Evolutionary conservation across 129 eudicot genomes (phyloP), one percentile per base, ranked within the genome.

Genomic region (Flaveria sonorensis): DNA sequence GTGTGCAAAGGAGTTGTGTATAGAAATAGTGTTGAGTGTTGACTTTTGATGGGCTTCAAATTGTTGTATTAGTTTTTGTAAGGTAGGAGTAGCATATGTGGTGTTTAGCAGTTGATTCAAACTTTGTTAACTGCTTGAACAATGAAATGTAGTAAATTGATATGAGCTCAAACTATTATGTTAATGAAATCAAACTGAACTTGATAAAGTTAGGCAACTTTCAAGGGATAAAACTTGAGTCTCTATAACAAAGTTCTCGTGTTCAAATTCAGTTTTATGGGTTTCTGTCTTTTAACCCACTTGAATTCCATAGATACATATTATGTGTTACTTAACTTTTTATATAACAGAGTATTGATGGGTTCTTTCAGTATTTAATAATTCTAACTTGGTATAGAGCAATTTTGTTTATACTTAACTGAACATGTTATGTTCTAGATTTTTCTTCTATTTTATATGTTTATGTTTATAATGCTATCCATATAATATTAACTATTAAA

Each of bases 31-130:
- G 36, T 4, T 30, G 43, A 63, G 42, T 70, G 30, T 74, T 59
- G 65, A 68, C 81, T 67, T 83, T 40, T 62, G 70, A 72, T 56
- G 77, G 75, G 73, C 72, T 77, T 70, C 77, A 82, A 85, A 82
- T 21, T 79, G 78, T 60, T 73, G 62, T 84, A 53, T 60, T 74
- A 66, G 39, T 65, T 60, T 65, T 65, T 65, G 70, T 65, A 65
- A 65, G 47, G 70, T 36, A 64, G 70, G 75, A 56, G 45, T 65
- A n/a, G 63, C 14, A 18, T 10, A 20, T 36, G 73, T 24, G 51
- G 23, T 63, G 80, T 60, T 45, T 10, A 8, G 32, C 36, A 59
- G 65, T 12, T 59, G 6, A 1, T 59, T 59, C 65, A 59, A 23
- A 13, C 43, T 24, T 46, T 23, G 14, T 24, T 4, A 45, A 32